These are phyloP conservation scores for Diatrype stigma DNA, from an alignment of 2,329 filamentous ascomycete species.

Conservation along the genomic window DNA sequence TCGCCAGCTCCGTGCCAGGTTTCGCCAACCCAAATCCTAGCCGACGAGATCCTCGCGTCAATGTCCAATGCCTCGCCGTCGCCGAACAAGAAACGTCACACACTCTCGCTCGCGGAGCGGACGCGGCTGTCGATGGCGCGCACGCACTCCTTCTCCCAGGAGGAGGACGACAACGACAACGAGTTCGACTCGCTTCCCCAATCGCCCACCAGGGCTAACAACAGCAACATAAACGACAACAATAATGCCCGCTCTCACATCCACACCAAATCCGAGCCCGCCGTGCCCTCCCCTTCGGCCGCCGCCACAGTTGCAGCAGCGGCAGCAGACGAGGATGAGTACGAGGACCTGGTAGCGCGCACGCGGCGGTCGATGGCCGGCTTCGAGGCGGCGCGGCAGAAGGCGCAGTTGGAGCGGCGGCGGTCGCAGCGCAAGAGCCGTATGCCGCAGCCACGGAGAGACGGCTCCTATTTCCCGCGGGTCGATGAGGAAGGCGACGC, in stretches of 20 bases:
- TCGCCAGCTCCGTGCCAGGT: constrained; percentile 11
- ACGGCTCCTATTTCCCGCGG: constrained; percentile 39
- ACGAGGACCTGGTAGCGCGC: constrained; percentile 51
- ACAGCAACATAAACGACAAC: constrained; percentile 21
- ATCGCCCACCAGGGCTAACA: constrained; percentile 6
- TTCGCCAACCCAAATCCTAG: constrained; percentile 47
- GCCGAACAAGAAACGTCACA: constrained; percentile 50
- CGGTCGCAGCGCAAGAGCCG: constrained; percentile 46
- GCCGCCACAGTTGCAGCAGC: constrained; percentile 13
- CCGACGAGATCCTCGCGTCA: constrained; percentile 53
- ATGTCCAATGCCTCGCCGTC: constrained; percentile 55
- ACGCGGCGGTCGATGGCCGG: constrained; percentile 60
- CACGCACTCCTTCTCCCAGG: constrained; percentile 26
- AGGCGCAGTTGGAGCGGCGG: constrained; percentile 54
- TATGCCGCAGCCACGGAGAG: constrained; percentile 35
- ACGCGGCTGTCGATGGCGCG: constrained; percentile 77
- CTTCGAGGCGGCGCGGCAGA: constrained; percentile 57
- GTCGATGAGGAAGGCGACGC: constrained; percentile 44
- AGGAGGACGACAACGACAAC: constrained; percentile 25
- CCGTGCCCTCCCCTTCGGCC: constrained; percentile 2
- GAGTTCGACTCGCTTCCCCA: constrained; percentile 12
- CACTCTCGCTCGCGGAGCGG: constrained; percentile 67
- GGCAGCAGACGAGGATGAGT: constrained; percentile 28
- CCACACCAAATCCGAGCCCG: constrained; percentile 9
- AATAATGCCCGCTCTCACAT: constrained; percentile 14